phyloP scores from a whole-genome alignment of 1,284 basidiomycete species.

The Fomitopsis schrenkii region DNA sequence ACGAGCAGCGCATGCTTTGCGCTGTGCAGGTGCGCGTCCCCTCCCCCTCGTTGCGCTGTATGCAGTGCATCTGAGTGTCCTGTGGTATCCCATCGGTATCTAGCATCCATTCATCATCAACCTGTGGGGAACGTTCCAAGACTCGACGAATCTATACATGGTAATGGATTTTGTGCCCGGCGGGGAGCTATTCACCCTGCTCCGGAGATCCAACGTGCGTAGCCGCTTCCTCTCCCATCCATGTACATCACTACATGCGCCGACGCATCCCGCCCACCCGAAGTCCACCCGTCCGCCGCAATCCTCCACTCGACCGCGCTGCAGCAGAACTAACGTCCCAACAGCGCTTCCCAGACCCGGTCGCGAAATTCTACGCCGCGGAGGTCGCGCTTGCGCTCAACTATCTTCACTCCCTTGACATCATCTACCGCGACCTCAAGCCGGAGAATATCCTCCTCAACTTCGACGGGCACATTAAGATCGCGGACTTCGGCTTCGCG shows the following conservation, averaged over 20 bases:
- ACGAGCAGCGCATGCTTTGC: conserved; percentile 89
- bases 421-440: conserved; percentile 97
- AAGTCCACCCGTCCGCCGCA: no score
- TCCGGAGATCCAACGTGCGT: conserved; percentile 83
- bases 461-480: conserved; percentile 95
- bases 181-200: conserved; percentile 91
- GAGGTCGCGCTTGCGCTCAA: conserved; percentile 96
- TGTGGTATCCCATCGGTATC: not conserved
- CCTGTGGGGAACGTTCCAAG: conserved; percentile 97
- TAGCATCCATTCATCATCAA: conserved; percentile 94
- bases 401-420: conserved; percentile 86
- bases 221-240: not conserved
- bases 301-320: not conserved
- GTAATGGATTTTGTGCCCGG: conserved; percentile 99
- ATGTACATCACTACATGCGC: no score
- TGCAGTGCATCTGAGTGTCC: not conserved
- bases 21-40: conserved; percentile 53
- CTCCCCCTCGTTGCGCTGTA: no score
- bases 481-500: conserved; percentile 98
- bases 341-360: conserved; percentile 95
- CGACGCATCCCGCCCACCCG: no score
- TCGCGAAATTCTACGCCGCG: conserved; percentile 98
- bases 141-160: conserved; percentile 94
- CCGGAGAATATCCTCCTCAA: conserved; percentile 96
- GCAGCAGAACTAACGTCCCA: not conserved